These are phyloP conservation scores for Eremochloa ophiuroides DNA, from an alignment of 176 grass and related monocot species.

Conservation along the genomic window DNA sequence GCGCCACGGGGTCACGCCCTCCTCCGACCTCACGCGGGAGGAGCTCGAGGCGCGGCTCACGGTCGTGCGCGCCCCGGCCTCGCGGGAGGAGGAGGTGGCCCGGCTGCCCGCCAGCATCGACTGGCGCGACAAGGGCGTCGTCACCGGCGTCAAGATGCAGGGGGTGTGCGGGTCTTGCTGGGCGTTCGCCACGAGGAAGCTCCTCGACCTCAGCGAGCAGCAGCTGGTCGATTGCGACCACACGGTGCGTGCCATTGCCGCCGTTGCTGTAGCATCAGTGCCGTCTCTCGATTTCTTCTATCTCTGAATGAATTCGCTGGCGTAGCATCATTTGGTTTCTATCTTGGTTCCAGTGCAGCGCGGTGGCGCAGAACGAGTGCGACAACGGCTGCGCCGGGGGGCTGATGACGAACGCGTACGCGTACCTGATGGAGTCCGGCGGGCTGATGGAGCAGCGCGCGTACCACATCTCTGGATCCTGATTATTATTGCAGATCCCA, in stretches of 20 bases:
- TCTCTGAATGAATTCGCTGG: background rate
- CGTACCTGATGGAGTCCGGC: slow-evolving; percentile 61
- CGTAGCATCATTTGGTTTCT: too few species aligned
- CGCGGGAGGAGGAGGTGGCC: slow-evolving; percentile 40
- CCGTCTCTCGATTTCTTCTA: background rate
- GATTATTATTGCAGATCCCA: too few species aligned
- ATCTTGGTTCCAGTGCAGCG: slow-evolving; percentile 66
- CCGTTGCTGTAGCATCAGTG: too few species aligned
- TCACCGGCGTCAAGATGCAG: slow-evolving; percentile 83
- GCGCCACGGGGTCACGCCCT: slow-evolving; percentile 72
- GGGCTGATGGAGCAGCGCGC: slow-evolving; percentile 65
- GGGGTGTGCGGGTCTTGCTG: slow-evolving; percentile 70
- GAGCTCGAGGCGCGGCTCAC: slow-evolving; percentile 68
- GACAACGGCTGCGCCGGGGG: slow-evolving; percentile 75
- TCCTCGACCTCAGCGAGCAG: slow-evolving; percentile 57
- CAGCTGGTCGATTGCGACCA: slow-evolving; percentile 81
- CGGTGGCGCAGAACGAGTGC: slow-evolving; percentile 48
- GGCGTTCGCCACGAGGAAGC: slow-evolving; percentile 60
- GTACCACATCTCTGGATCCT: too few species aligned
- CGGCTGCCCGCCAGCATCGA: slow-evolving; percentile 65
- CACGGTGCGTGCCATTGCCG: slow-evolving; percentile 39
- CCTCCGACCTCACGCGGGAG: slow-evolving; percentile 77
- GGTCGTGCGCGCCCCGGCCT: slow-evolving; percentile 37
- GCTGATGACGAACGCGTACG: slow-evolving; percentile 84
- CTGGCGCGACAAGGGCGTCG: slow-evolving; percentile 71